phyloP scores from a whole-genome alignment of 768 basidiomycete species.

The Austroboletus eburneus region DNA sequence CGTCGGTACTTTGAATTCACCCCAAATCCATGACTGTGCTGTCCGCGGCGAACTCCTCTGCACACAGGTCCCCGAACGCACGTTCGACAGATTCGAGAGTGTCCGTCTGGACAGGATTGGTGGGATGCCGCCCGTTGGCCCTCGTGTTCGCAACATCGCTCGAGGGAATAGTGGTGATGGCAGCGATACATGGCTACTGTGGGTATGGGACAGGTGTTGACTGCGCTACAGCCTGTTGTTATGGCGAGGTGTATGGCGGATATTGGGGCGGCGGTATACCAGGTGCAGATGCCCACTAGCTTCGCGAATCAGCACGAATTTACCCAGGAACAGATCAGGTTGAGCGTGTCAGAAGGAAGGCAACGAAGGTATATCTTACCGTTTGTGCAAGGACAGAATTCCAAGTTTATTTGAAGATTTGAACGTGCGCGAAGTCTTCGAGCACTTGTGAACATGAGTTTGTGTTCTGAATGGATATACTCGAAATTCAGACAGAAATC shows the following conservation, averaged over 20 bases:
- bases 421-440: no score
- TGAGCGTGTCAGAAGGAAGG: conserved; percentile 50
- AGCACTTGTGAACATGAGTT: no score
- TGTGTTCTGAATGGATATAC: no score
- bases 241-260: conserved; percentile 28
- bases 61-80: conserved; percentile 47
- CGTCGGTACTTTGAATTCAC: conserved; percentile 54
- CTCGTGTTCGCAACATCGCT: conserved; percentile 24
- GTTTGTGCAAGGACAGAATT: no score
- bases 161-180: conserved; percentile 15
- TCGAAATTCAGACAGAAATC: no score
- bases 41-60: conserved; percentile 37
- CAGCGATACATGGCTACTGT: conserved; percentile 23
- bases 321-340: neutral
- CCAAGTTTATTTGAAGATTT: no score
- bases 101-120: conserved; percentile 62
- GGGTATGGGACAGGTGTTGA: conserved; percentile 26
- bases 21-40: conserved; percentile 25
- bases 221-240: conserved; percentile 28
- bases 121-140: conserved; percentile 29
- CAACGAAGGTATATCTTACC: conserved; percentile 57
- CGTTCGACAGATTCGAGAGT: conserved; percentile 69
- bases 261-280: conserved; percentile 30
- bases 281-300: conserved; percentile 51
- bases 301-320: conserved; percentile 11